These are phyloP conservation scores for Drosera spatulata DNA, from an alignment of 179 eudicot genomes.

Conservation along the genomic window DNA sequence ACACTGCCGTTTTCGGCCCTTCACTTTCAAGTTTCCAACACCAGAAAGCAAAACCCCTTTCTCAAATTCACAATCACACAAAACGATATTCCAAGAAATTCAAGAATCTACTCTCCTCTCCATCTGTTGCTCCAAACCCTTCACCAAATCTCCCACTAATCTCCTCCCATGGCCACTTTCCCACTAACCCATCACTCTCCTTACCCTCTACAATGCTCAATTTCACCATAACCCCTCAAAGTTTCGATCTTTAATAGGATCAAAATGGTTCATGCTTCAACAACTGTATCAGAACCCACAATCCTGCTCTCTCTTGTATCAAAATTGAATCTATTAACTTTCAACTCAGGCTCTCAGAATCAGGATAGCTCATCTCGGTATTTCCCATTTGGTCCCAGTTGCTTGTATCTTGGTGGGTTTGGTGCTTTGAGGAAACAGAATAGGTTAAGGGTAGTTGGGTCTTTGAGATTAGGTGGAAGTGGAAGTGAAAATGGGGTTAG, in stretches of 20 bases:
- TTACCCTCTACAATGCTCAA: too few relatives aligned
- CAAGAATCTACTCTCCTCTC: too few relatives aligned
- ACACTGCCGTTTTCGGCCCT: too few relatives aligned
- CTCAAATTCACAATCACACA: too few relatives aligned
- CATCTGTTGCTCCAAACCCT: too few relatives aligned
- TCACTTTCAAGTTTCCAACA: too few relatives aligned
- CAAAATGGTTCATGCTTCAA: slow-evolving; percentile 41
- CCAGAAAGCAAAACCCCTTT: too few relatives aligned
- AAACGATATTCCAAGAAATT: too few relatives aligned
- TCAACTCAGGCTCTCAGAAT: slow-evolving; percentile 23
- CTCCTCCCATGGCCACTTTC: too few relatives aligned
- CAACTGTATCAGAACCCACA: slow-evolving; percentile 37
- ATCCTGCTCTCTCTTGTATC: slow-evolving; percentile 27
- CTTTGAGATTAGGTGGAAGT: slow-evolving; percentile 23
- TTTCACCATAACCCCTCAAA: too few relatives aligned
- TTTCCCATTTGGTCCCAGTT: slow-evolving; percentile 26
- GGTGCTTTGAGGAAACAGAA: slow-evolving; percentile 17
- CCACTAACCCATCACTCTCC: too few relatives aligned
- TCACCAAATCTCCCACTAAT: too few relatives aligned
- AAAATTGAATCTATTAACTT: slow-evolving; percentile 33
- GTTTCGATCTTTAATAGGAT: neutral
- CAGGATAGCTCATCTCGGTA: slow-evolving; percentile 26
- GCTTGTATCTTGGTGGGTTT: slow-evolving; percentile 22
- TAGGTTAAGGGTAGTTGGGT: slow-evolving; percentile 30
- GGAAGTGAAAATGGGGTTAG: slow-evolving; percentile 25